These are phyloP conservation scores for Euphorbia peplus DNA, from an alignment of 345 rosid genomes.

Conservation along the genomic window DNA sequence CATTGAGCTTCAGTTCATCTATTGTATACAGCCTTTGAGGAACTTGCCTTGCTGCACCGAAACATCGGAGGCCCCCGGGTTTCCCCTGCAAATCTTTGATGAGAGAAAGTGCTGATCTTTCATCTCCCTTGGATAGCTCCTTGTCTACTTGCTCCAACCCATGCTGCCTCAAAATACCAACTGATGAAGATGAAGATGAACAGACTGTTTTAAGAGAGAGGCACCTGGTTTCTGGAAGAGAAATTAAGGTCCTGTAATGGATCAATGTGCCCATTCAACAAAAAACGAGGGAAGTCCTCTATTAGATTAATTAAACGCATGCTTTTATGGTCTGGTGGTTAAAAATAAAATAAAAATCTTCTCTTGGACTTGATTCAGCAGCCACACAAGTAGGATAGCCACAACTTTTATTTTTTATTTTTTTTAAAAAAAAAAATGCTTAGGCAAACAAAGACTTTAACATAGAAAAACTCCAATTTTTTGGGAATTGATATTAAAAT, in stretches of 20 bases:
- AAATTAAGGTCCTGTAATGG: slow-evolving; percentile 25
- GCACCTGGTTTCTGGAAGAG: slow-evolving; percentile 16
- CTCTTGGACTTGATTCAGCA: not conserved
- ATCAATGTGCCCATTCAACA: slow-evolving; percentile 45
- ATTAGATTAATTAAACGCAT: not conserved
- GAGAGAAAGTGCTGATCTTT: slow-evolving; percentile 65
- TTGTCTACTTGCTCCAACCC: slow-evolving; percentile 60
- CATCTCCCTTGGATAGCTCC: slow-evolving; percentile 72
- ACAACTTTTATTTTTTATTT: no score
- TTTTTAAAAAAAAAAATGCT: no score
- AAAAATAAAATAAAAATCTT: not conserved
- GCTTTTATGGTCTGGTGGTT: no score
- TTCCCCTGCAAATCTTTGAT: slow-evolving; percentile 72
- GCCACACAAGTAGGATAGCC: slow-evolving; percentile 20
- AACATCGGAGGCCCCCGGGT: slow-evolving; percentile 72
- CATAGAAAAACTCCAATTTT: no score
- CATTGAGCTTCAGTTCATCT: slow-evolving; percentile 81
- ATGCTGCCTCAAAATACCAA: slow-evolving; percentile 36
- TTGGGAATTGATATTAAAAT: no score
- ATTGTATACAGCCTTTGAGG: slow-evolving; percentile 85
- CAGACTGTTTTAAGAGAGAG: slow-evolving; percentile 22
- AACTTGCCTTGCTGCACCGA: slow-evolving; percentile 82
- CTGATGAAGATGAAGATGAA: slow-evolving; percentile 62
- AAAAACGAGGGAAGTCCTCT: not conserved
- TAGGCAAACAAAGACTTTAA: no score